Conservation (phyloP, 768 basidiomycete species). For the Strobilomyces dryophilus region DNA sequence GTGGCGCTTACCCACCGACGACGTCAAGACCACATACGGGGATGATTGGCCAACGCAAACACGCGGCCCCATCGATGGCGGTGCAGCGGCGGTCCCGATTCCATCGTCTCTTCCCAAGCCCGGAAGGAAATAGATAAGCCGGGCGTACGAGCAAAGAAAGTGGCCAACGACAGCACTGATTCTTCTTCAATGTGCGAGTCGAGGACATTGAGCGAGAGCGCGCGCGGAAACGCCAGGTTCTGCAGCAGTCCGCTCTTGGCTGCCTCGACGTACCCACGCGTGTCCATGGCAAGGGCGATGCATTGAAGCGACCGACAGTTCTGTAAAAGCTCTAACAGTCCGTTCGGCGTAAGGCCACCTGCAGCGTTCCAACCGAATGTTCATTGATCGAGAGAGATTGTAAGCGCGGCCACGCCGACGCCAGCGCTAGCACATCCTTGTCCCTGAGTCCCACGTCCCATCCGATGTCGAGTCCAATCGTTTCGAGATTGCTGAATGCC, state of each 20-base stretch:
- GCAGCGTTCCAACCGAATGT: neutral
- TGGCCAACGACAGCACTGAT: neutral
- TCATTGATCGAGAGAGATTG: neutral
- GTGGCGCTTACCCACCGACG: too few relatives aligned
- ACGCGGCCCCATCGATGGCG: neutral
- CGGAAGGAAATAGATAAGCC: neutral
- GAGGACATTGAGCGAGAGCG: neutral
- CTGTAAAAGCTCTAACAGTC: too few relatives aligned
- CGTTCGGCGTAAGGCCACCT: too few relatives aligned
- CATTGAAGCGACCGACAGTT: neutral
- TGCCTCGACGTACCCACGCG: neutral
- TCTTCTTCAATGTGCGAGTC: neutral
- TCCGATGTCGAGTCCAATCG: neutral
- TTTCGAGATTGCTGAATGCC: neutral
- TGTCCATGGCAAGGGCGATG: neutral
- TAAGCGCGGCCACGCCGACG: neutral
- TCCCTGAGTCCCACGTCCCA: neutral
- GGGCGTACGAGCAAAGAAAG: neutral
- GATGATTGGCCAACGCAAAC: too few relatives aligned
- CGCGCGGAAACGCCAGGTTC: neutral
- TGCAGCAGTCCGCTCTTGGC: neutral
- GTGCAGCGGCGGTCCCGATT: neutral
- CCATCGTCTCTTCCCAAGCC: neutral
- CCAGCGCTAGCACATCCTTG: neutral
- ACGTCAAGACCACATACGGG: too few relatives aligned